These are phyloP conservation scores for Periconia digitata DNA, from an alignment of 2,329 filamentous ascomycete species.

Conservation along the genomic window DNA sequence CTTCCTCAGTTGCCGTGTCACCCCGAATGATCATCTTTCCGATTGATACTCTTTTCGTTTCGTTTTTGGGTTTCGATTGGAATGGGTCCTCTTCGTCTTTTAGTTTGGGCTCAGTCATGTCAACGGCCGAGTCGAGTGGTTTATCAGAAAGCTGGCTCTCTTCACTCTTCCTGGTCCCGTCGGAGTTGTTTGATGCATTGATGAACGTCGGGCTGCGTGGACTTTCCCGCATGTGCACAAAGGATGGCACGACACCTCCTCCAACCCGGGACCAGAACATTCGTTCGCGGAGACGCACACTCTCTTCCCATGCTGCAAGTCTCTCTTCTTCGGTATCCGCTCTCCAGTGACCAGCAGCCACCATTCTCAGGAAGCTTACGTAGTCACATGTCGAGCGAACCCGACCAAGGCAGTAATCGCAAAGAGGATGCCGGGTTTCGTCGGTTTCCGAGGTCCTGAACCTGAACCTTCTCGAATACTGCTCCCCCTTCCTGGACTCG, in stretches of 20 bases:
- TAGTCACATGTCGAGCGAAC: constrained; percentile 91
- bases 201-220: constrained; percentile 37
- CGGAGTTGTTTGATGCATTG: constrained; percentile 14
- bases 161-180: constrained; percentile 28
- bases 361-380: constrained; percentile 83
- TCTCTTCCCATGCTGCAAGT: constrained; percentile 91
- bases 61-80: constrained; percentile 21
- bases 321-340: constrained; percentile 81
- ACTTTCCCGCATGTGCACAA: constrained; percentile 38
- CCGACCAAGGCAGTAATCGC: constrained; percentile 80
- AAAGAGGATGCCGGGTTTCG: constrained; percentile 85
- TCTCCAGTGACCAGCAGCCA: constrained; percentile 90
- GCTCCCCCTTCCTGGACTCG: constrained; percentile 70
- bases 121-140: constrained; percentile 21
- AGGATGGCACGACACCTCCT: constrained; percentile 79
- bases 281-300: constrained; percentile 81
- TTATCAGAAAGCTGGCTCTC: constrained; percentile 29
- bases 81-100: constrained; percentile 41
- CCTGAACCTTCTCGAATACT: constrained; percentile 77
- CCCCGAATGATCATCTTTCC: constrained; percentile 39
- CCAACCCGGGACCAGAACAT: constrained; percentile 98
- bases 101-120: constrained; percentile 21
- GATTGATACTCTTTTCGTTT: constrained; percentile 40
- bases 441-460: constrained; percentile 89
- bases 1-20: constrained; percentile 9